Conservation (phyloP, 2,329 filamentous ascomycete genomes). For the Leptographium procerum region DNA sequence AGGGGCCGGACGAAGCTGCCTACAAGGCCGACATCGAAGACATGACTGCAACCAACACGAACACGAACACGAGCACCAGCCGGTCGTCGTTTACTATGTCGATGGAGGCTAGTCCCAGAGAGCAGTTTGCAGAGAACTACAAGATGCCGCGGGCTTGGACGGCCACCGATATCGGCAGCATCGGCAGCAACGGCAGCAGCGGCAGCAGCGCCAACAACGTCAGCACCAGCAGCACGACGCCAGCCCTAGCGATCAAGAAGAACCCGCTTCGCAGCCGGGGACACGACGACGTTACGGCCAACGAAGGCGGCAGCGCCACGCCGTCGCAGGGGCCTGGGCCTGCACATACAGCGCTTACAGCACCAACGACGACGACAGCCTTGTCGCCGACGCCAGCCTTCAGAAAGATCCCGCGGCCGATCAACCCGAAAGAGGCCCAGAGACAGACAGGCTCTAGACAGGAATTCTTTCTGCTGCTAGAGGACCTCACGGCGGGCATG, state of each 20-base stretch:
- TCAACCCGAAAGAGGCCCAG: conserved; percentile 70
- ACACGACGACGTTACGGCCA: neutral
- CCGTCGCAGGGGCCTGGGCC: neutral
- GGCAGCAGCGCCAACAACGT: neutral
- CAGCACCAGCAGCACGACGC: conserved; percentile 9
- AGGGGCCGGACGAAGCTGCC: conserved; percentile 75
- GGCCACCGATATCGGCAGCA: neutral
- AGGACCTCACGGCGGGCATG: conserved; percentile 95
- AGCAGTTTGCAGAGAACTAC: neutral
- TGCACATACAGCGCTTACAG: too few species aligned
- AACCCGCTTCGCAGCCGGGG: conserved; percentile 3
- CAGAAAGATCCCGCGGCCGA: conserved; percentile 43
- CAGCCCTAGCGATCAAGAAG: conserved; percentile 9
- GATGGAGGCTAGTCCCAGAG: neutral
- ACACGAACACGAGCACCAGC: conserved; percentile 10
- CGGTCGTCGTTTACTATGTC: conserved; percentile 8
- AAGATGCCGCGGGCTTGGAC: neutral
- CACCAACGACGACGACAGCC: conserved; percentile 6
- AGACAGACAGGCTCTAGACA: conserved; percentile 54
- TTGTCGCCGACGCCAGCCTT: conserved; percentile 18
- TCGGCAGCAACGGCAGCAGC: neutral
- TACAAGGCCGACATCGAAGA: conserved; percentile 59
- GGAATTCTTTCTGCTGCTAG: conserved; percentile 84
- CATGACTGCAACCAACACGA: conserved; percentile 6
- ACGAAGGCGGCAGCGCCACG: neutral